A percentile compares a stretch with the other conserved stretches of the same genome.
These are phyloP conservation scores for Suhomyces atakaporum DNA, from an alignment of 1,139 yeast species.

Conservation along the genomic window DNA sequence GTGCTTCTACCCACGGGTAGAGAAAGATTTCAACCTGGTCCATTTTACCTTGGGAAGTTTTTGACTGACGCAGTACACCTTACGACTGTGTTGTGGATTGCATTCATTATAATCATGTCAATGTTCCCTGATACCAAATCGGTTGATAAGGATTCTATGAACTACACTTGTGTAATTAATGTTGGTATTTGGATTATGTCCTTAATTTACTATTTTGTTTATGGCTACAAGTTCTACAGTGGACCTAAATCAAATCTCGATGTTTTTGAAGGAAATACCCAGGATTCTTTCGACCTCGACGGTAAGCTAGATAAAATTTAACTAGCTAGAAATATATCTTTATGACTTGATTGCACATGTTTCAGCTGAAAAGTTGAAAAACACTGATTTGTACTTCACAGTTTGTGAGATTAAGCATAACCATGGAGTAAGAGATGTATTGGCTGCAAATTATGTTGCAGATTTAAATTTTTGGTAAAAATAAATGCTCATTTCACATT, in stretches of 20 bases:
- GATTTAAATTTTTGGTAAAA: no score
- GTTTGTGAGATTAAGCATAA: no score
- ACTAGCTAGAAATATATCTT: no score
- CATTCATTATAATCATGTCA: slow-evolving; percentile 34
- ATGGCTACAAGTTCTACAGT: slow-evolving; percentile 23
- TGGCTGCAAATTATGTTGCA: no score
- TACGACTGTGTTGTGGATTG: slow-evolving; percentile 28
- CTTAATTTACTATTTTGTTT: slow-evolving; percentile 27
- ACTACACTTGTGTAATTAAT: slow-evolving; percentile 37
- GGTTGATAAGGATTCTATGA: slow-evolving; percentile 36
- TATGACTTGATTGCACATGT: no score
- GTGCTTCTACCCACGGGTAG: slow-evolving; percentile 44
- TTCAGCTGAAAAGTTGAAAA: no score
- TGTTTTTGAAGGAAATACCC: slow-evolving; percentile 3
- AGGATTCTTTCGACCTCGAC: slow-evolving; percentile 2
- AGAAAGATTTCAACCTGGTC: slow-evolving; percentile 31
- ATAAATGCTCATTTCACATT: no score
- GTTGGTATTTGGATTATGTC: slow-evolving; percentile 38
- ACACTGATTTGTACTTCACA: no score
- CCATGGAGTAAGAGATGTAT: no score
- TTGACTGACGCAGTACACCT: slow-evolving; percentile 26
- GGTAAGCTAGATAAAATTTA: slow-evolving; percentile 2
- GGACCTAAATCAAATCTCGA: slow-evolving; percentile 40
- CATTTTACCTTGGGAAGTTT: slow-evolving; percentile 32
- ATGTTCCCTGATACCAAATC: slow-evolving; percentile 39